These are phyloP conservation scores for Ceratocystis cubensis DNA, from an alignment of 2,329 filamentous ascomycete species.

Conservation along the genomic window DNA sequence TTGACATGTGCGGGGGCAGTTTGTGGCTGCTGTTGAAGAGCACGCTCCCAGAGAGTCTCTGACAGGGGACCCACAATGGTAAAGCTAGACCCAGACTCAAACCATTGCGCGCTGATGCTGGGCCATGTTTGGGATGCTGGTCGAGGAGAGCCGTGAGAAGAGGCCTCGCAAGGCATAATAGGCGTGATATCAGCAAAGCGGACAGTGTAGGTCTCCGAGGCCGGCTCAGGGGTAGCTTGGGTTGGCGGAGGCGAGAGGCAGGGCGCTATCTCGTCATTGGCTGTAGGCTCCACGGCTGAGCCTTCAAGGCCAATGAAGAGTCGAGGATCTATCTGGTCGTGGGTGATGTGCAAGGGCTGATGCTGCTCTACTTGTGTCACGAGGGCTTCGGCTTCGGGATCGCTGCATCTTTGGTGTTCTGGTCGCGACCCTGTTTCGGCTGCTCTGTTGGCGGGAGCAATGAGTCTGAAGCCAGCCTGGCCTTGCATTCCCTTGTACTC, in stretches of 20 bases:
- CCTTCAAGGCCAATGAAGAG: slow-evolving; percentile 11
- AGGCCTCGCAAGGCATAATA: background rate
- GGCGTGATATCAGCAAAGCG: slow-evolving; percentile 11
- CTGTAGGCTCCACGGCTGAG: background rate
- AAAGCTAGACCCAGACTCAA: slow-evolving; percentile 10
- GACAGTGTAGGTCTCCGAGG: background rate
- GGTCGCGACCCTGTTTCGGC: too few relatives aligned
- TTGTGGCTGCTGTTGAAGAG: slow-evolving; percentile 11
- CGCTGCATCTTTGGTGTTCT: background rate
- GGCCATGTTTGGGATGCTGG: background rate
- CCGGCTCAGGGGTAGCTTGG: background rate
- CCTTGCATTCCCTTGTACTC: slow-evolving; percentile 2
- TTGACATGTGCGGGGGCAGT: background rate
- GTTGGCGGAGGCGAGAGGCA: background rate
- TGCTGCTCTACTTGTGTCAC: background rate
- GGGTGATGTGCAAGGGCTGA: background rate
- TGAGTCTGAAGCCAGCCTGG: slow-evolving; percentile 1
- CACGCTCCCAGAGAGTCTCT: slow-evolving; percentile 19
- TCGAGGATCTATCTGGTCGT: slow-evolving; percentile 18
- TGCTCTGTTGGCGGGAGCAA: background rate
- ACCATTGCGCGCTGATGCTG: background rate
- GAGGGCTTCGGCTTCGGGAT: background rate
- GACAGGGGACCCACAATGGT: slow-evolving; percentile 13
- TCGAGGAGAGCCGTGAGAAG: background rate
- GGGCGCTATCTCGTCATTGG: background rate